Conservation (phyloP, 768 basidiomycete genomes). For the Asterophora parasitica region DNA sequence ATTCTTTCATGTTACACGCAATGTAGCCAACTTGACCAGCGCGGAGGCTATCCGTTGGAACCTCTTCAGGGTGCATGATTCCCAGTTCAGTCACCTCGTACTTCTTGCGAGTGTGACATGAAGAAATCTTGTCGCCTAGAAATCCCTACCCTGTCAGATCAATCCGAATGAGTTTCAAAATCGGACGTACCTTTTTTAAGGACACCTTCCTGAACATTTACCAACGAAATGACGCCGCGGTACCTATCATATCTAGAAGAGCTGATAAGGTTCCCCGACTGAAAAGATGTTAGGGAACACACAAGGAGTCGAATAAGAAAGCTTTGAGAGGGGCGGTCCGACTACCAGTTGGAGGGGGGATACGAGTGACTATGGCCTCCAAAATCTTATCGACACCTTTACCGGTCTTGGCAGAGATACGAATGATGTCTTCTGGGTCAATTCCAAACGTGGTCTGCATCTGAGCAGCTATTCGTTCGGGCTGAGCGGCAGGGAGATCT, state of each 20-base stretch:
- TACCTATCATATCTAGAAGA: conserved; percentile 82
- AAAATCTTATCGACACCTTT: conserved; percentile 75
- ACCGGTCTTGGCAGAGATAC: conserved; percentile 92
- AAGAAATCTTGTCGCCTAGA: conserved; percentile 85
- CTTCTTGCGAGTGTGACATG: conserved; percentile 77
- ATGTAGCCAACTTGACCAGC: conserved; percentile 86
- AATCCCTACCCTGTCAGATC: neutral
- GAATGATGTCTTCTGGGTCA: conserved; percentile 65
- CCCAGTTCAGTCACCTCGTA: conserved; percentile 90
- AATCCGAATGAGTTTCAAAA: neutral
- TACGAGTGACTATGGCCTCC: conserved; percentile 72
- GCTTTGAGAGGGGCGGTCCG: conserved; percentile 62
- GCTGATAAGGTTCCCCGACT: conserved; percentile 1
- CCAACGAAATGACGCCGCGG: conserved; percentile 90
- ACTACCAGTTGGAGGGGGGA: conserved; percentile 73
- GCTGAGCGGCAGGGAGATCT: conserved; percentile 87
- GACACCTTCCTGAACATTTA: conserved; percentile 76
- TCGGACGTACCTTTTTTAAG: conserved; percentile 66
- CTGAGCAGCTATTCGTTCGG: conserved; percentile 73
- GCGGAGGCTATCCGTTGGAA: conserved; percentile 59
- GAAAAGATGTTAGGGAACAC: conserved; percentile 20
- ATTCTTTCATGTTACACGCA: conserved; percentile 98
- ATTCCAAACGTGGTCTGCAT: conserved; percentile 82
- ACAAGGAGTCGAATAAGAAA: conserved; percentile 92
- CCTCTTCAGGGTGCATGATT: conserved; percentile 85